A percentile compares a stretch with the other conserved stretches of the same genome.
phyloP scores from a whole-genome alignment of 2,329 filamentous ascomycete genomes.

The Gliomastix tumulicola region DNA sequence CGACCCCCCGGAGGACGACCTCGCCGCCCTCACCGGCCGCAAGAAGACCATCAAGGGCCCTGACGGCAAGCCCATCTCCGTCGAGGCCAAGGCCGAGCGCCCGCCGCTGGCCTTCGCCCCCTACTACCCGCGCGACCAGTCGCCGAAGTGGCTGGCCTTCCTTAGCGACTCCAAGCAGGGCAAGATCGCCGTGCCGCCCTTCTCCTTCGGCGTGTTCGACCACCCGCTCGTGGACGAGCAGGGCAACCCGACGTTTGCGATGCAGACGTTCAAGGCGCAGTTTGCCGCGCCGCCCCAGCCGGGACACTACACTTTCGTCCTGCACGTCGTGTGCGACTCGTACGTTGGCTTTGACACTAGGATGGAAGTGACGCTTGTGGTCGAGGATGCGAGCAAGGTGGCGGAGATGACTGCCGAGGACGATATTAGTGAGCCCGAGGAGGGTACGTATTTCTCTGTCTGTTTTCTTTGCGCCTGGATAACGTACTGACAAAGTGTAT shows the following conservation, averaged over 20 bases:
- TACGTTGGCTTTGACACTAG: conserved; percentile 93
- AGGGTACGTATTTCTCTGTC: conserved; percentile 60
- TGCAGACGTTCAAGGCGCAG: conserved; percentile 95
- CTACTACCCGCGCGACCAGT: conserved; percentile 82
- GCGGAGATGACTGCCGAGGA: conserved; percentile 76
- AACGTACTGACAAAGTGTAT: conserved; percentile 4
- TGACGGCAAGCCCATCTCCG: conserved; percentile 47
- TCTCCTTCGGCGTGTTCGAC: conserved; percentile 90
- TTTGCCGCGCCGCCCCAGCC: conserved; percentile 91
- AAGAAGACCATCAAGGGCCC: conserved; percentile 59
- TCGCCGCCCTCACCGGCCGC: conserved; percentile 76
- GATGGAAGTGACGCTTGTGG: conserved; percentile 80
- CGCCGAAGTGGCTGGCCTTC: conserved; percentile 91
- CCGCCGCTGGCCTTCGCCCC: conserved; percentile 87
- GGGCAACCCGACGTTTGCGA: conserved; percentile 83
- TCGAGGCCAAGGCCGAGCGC: conserved; percentile 59
- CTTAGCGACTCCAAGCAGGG: conserved; percentile 89
- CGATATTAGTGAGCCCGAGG: conserved; percentile 95
- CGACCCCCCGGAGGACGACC: conserved; percentile 86
- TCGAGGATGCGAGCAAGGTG: conserved; percentile 85
- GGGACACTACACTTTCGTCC: conserved; percentile 88
- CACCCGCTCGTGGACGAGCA: conserved; percentile 75
- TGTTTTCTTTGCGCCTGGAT: background rate
- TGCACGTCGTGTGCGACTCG: conserved; percentile 90
- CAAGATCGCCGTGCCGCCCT: conserved; percentile 93